Conservation (phyloP, 2,329 filamentous ascomycete genomes). For the Ascochyta viciae-villosae region DNA sequence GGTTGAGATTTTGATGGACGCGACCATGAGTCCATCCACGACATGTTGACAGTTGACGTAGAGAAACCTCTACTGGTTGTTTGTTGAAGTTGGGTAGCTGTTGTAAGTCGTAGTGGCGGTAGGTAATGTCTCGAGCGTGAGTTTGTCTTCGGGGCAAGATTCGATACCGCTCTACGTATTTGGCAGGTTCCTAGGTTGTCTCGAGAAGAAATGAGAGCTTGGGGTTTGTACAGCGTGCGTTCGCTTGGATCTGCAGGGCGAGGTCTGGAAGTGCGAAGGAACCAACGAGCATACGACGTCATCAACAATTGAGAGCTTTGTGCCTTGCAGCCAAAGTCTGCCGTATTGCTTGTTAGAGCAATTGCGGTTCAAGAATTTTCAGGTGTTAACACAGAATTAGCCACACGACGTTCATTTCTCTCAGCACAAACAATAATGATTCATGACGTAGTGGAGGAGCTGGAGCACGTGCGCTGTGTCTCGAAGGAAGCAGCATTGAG, state of each 20-base stretch:
- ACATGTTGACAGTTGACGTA: constrained; percentile 45
- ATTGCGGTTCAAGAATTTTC: background rate
- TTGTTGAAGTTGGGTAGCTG: background rate
- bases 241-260: constrained; percentile 10
- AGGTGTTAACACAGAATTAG: background rate
- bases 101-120: background rate
- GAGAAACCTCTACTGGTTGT: background rate
- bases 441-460: constrained; percentile 18
- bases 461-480: constrained; percentile 10
- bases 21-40: constrained; percentile 60
- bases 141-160: no score
- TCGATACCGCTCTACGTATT: no score
- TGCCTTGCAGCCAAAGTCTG: constrained; percentile 2
- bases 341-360: background rate
- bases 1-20: constrained; percentile 51
- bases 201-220: background rate
- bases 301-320: constrained; percentile 19
- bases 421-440: background rate
- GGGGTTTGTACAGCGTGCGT: constrained; percentile 12
- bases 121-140: background rate
- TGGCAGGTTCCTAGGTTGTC: no score
- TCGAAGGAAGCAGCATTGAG: background rate
- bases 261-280: constrained; percentile 8
- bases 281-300: constrained; percentile 33
- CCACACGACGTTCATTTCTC: background rate